phyloP scores from a whole-genome alignment of 345 rosid genomes.

The Populus davidiana region DNA sequence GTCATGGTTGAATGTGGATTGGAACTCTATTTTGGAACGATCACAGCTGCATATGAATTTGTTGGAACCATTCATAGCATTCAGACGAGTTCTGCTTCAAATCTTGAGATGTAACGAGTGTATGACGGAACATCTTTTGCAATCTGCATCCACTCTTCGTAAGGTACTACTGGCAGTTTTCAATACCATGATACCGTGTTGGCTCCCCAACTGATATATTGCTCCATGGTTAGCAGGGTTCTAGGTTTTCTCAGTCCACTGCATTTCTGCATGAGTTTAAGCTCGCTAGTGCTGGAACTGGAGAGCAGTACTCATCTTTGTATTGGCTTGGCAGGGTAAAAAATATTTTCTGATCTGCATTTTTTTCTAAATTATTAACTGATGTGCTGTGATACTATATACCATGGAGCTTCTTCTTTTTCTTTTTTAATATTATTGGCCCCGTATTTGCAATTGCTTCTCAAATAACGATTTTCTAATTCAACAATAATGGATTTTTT shows the following conservation, averaged over 20 bases:
- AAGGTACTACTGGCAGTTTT: conserved; percentile 49
- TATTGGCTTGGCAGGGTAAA: conserved; percentile 93
- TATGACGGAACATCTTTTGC: conserved; percentile 71
- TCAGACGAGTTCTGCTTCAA: conserved; percentile 81
- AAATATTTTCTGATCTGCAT: conserved; percentile 6
- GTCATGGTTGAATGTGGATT: conserved; percentile 65
- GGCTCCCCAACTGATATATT: conserved; percentile 12
- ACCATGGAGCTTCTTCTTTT: too few species aligned
- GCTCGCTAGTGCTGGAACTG: conserved; percentile 45
- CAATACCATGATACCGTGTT: background rate
- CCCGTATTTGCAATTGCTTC: background rate
- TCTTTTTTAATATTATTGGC: background rate
- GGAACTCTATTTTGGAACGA: conserved; percentile 66
- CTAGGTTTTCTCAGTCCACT: conserved; percentile 82
- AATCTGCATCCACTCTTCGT: conserved; percentile 86
- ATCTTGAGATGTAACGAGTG: conserved; percentile 62
- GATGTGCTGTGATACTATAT: background rate
- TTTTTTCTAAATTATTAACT: background rate
- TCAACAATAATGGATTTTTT: background rate
- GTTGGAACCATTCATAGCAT: conserved; percentile 88
- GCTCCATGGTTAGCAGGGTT: conserved; percentile 52
- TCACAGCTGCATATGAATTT: conserved; percentile 87
- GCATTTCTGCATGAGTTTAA: conserved; percentile 86
- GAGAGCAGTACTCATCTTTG: conserved; percentile 42
- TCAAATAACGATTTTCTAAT: background rate